These are phyloP conservation scores for Ustilago cynodontis DNA, from an alignment of 1,284 basidiomycete genomes.

Conservation along the genomic window DNA sequence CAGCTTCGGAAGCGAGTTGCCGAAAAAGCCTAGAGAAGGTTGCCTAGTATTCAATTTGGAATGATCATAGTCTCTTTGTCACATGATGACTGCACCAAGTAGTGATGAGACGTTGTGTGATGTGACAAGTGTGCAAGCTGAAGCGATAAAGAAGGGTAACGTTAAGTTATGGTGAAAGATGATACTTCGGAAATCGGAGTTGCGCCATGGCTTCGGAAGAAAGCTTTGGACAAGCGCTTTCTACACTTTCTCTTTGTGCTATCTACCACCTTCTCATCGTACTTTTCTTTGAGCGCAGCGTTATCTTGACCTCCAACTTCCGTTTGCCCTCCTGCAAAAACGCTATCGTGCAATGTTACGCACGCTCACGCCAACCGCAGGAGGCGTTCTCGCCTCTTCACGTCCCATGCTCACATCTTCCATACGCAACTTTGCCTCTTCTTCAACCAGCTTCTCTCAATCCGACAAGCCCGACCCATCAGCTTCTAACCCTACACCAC, in stretches of 20 bases:
- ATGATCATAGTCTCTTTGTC: no score
- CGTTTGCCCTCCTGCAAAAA: no score
- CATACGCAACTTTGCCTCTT: conserved; percentile 4
- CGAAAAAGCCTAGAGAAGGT: no score
- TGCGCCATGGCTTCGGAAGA: conserved; percentile 14
- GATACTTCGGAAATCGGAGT: conserved; percentile 20
- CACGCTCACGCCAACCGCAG: neutral
- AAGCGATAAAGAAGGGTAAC: neutral
- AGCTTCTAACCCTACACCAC: neutral
- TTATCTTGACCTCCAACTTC: no score
- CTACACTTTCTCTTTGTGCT: neutral
- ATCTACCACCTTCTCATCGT: neutral
- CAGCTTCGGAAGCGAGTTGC: no score
- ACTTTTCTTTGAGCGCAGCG: no score
- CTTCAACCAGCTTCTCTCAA: neutral
- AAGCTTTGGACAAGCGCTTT: conserved; percentile 1
- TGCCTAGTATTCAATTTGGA: no score
- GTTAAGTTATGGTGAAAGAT: neutral
- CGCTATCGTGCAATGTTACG: conserved; percentile 18
- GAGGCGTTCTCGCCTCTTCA: neutral
- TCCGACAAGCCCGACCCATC: neutral
- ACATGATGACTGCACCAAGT: no score
- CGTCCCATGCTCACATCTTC: neutral
- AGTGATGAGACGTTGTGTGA: no score
- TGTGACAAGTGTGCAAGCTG: no score